Conservation (phyloP, 768 basidiomycete genomes). For the Porpolomopsis calyptriformis region DNA sequence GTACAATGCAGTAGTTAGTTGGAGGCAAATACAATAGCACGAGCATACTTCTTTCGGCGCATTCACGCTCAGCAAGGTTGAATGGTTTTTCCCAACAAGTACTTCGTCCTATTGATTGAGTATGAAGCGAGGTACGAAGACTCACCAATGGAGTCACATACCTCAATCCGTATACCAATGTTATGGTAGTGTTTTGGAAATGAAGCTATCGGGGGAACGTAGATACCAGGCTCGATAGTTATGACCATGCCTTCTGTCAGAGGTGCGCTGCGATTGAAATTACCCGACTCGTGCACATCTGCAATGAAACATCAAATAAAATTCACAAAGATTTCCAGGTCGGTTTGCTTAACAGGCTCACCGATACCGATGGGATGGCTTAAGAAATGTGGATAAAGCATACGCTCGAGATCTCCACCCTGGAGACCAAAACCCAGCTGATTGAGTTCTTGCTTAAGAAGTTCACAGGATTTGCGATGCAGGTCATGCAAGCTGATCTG, state of each 20-base stretch:
- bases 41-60: conserved; percentile 72
- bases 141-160: conserved; percentile 14
- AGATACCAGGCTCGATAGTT: conserved; percentile 88
- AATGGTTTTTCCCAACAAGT: conserved; percentile 50
- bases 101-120: conserved; percentile 51
- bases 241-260: conserved; percentile 84
- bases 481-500: conserved; percentile 61
- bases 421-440: conserved; percentile 60
- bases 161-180: conserved; percentile 88
- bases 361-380: conserved; percentile 90
- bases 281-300: conserved; percentile 85
- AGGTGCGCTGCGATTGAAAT: conserved; percentile 45
- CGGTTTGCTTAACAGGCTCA: conserved; percentile 21
- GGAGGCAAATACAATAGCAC: background rate
- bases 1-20: background rate
- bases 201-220: conserved; percentile 68
- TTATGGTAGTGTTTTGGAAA: conserved; percentile 89
- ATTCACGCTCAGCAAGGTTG: conserved; percentile 51
- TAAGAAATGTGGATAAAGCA: conserved; percentile 87
- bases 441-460: conserved; percentile 61
- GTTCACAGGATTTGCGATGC: conserved; percentile 59
- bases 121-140: conserved; percentile 2
- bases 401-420: conserved; percentile 51
- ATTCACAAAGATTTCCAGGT: background rate
- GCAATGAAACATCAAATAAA: conserved; percentile 7